phyloP scores from a whole-genome alignment of 331 rosid species.

The Dryas integrifolia region DNA sequence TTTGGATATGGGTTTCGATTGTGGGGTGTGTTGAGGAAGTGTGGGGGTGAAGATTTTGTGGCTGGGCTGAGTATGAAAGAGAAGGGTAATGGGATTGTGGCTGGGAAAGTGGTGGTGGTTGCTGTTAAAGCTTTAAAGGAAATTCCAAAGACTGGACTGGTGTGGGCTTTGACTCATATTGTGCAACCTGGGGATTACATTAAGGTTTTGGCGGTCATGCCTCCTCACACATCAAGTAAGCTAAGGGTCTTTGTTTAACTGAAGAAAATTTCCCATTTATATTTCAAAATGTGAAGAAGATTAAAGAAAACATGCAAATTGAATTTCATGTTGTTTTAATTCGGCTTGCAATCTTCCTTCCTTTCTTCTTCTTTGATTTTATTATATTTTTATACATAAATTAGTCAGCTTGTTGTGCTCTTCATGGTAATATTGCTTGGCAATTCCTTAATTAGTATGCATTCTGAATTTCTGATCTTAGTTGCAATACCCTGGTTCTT shows the following conservation, averaged over 20 bases:
- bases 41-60: constrained; percentile 6
- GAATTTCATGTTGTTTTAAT: neutral
- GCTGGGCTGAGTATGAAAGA: constrained; percentile 49
- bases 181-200: constrained; percentile 95
- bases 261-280: constrained; percentile 2
- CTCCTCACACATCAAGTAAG: constrained; percentile 62
- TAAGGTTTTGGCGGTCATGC: constrained; percentile 75
- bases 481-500: neutral
- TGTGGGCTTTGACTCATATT: constrained; percentile 98
- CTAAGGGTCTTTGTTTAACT: neutral
- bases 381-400: too few relatives aligned
- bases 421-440: neutral
- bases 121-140: constrained; percentile 83
- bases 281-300: neutral
- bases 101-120: constrained; percentile 82
- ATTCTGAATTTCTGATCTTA: neutral
- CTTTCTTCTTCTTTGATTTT: neutral
- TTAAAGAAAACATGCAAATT: neutral
- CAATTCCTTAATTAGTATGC: too few relatives aligned
- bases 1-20: constrained; percentile 30
- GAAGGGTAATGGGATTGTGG: constrained; percentile 44
- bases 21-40: constrained; percentile 24
- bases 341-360: too few relatives aligned
- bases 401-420: too few relatives aligned
- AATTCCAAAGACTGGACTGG: constrained; percentile 66